Conservation (phyloP, 1,284 basidiomycete species). For the Flammula alnicola region DNA sequence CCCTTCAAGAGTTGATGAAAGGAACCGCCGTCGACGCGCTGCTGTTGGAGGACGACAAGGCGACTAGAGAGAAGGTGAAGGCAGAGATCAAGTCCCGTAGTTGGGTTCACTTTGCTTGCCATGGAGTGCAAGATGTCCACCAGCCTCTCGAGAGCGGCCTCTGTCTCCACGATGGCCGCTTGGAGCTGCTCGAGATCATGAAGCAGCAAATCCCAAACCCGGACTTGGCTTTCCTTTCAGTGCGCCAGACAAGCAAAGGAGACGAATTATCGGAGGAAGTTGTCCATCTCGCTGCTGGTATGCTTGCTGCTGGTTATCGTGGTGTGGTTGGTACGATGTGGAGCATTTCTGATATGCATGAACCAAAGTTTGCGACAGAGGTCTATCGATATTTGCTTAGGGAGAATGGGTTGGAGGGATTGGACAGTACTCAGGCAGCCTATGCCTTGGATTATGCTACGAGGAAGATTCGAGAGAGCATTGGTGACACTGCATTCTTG, state of each 20-base stretch:
- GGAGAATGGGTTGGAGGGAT: neutral
- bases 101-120: slow-evolving; percentile 27
- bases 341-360: slow-evolving; percentile 20
- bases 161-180: slow-evolving; percentile 17
- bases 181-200: slow-evolving; percentile 15
- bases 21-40: too few relatives aligned
- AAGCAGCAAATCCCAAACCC: too few relatives aligned
- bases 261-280: slow-evolving; percentile 25
- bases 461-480: slow-evolving; percentile 7
- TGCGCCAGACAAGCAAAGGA: too few relatives aligned
- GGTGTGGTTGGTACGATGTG: slow-evolving; percentile 27
- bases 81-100: slow-evolving; percentile 7
- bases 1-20: neutral
- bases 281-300: slow-evolving; percentile 23
- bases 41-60: slow-evolving; percentile 13
- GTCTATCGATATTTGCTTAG: slow-evolving; percentile 17
- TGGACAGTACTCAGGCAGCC: slow-evolving; percentile 14
- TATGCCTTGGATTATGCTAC: slow-evolving; percentile 20
- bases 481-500: slow-evolving; percentile 11
- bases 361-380: slow-evolving; percentile 13
- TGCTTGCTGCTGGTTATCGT: slow-evolving; percentile 24
- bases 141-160: slow-evolving; percentile 21
- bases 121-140: slow-evolving; percentile 17
- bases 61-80: slow-evolving; percentile 11
- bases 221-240: too few relatives aligned